Base-by-base conservation (phyloP, 2,329 filamentous ascomycete genomes). In the Penicillium concentricum region DNA sequence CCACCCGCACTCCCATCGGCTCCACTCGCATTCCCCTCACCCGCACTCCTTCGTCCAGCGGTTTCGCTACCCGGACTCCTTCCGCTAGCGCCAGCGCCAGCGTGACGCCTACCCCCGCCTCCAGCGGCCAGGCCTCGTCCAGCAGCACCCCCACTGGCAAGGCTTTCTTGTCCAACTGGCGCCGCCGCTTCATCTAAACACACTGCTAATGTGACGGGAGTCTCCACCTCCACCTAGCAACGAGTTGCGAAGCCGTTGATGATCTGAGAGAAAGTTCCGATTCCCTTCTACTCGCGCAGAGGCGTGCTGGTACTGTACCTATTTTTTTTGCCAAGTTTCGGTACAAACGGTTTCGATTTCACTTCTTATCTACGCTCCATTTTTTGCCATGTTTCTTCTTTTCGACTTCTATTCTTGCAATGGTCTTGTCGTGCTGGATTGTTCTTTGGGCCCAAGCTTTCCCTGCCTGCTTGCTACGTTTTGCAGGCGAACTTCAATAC, bases 41-140 rank as follows among this genome's bases (percentile, higher is more conserved):
- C 35, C 52, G 46, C 34, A 56, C 54, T n/a, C 48, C 28, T 42
- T 51, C 48, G 48, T 54, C 58, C 66, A 53, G 69, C 67, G 48
- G 72, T 42, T 74, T 72, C 60, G 56, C 63, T 51, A 73, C 72
- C 51, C 72, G 69, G 45, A 60, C 62, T 15, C 58, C 58, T 37
- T 59, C 55, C n/a, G 39, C 39, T 28, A 34, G 43, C 24, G 9
- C 49, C 34, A 46, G 46, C 22, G 13, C 46, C 37, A 46, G 43
- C 42, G 28, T 44, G 30, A 37, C 32, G 42, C 47, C 53, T n/a
- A 42, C 42, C 34, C 54, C 58, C 4, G 8, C 22, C 18, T 22
- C 42, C 30, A 56, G 56, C 44, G 46, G 32, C 30, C 26, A 50
- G 43, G 39, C 38, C 22, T 3, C 18, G 37, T 52, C 61, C 34